phyloP scores from a whole-genome alignment of 257 asterid species.

The Lycium barbarum region DNA sequence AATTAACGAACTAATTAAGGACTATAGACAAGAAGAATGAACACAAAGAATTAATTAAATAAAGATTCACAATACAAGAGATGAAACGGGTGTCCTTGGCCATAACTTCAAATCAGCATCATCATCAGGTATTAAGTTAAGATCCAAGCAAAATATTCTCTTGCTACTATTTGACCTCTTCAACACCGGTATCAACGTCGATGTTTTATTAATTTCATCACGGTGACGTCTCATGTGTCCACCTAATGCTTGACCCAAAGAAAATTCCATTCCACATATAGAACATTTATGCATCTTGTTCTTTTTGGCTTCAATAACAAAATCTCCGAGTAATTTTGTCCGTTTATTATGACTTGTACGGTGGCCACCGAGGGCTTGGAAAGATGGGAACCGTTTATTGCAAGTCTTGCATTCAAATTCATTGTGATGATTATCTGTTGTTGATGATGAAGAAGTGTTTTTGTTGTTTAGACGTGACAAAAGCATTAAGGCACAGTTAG shows the following conservation, averaged over 20 bases:
- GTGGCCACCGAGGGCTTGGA: slow-evolving; percentile 30
- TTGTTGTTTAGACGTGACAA: background rate
- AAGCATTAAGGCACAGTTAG: background rate
- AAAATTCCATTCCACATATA: slow-evolving; percentile 19
- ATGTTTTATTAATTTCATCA: background rate
- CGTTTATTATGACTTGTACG: slow-evolving; percentile 36
- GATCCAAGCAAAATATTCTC: background rate
- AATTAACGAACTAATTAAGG: background rate
- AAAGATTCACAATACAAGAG: background rate
- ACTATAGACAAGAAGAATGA: background rate
- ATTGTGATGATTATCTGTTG: background rate
- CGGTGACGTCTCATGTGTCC: slow-evolving; percentile 33
- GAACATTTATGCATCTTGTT: slow-evolving; percentile 26
- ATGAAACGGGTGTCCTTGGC: background rate
- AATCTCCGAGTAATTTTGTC: background rate
- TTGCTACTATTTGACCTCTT: background rate
- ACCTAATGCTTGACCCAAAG: slow-evolving; percentile 25
- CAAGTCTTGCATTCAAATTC: slow-evolving; percentile 32
- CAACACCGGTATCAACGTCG: background rate
- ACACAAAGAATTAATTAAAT: background rate
- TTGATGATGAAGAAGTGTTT: background rate
- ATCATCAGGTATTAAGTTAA: background rate
- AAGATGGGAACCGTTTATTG: background rate
- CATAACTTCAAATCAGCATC: background rate
- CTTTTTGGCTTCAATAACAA: background rate